Evolutionary conservation across 2,329 filamentous ascomycete species (phyloP), one percentile per base, ranked within the genome.

Genomic region (Claviceps digitariae): DNA sequence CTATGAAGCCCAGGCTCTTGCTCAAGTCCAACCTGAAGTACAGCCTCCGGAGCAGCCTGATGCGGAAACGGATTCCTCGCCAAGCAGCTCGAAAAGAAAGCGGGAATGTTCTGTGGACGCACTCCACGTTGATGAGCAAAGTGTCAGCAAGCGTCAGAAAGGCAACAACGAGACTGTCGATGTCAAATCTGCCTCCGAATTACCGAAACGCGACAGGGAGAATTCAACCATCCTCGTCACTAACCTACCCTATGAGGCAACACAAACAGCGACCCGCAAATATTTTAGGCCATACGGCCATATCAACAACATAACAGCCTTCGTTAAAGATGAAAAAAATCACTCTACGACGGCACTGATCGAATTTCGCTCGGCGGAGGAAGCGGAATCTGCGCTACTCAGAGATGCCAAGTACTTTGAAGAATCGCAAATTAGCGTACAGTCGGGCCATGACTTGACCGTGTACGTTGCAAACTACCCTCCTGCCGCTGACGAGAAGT

Each of bases 401-500:
- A 83, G 88, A 57, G 83, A 95, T 63, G 82, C 83, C 51, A 95
- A 94, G 65, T 82, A 81, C 53, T 83, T 95, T 60, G 82, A 84
- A 51, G 83, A 86, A 25, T 77, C 79, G 38, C 79, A 83, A 57
- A 84, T 98, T 49, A 75, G 77, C 38, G 88, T 98, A 23, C 76
- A 79, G 53, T 75, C 87, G 46, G 90, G 86, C 34, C 81, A 84
- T 40, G 83, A 84, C 51, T 81, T 90, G 54, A 97, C 90, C 1
- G 72, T 98, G 5, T 98, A 86, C 64, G 82, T 97, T 36, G 84
- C 90, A 45, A 98, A 98, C 64, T 98, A 90, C 63, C 89, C 90
- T 2, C 81, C 86, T 1, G 74, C 78, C 21, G 84, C 85, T 10
- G 86, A 90, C 62, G 85, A 90, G 60, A 67, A 72, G 2, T 87